A percentile compares a stretch with the other conserved stretches of the same genome.
Conservation (phyloP, 768 basidiomycete genomes). For the Lenzites betulinus region DNA sequence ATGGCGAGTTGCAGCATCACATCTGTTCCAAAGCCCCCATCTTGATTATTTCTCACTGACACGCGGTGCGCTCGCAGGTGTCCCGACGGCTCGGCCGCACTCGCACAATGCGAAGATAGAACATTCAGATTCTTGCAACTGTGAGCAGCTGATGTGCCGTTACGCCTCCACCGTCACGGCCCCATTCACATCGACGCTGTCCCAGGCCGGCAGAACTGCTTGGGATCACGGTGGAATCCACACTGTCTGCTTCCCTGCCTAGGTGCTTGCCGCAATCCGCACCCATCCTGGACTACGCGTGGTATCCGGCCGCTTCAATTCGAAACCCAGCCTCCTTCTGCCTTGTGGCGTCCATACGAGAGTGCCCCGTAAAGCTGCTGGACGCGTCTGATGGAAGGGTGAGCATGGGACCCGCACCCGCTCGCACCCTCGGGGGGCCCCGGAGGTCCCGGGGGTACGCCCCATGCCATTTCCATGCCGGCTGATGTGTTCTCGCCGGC, state of each 20-base stretch:
- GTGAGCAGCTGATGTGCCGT: conserved; percentile 39
- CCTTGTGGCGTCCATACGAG: conserved; percentile 81
- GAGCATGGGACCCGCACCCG: conserved; percentile 24
- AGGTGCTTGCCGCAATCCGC: conserved; percentile 53
- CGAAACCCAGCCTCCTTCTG: conserved; percentile 69
- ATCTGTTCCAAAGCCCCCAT: not conserved
- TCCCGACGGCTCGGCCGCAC: conserved; percentile 67
- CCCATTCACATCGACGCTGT: conserved; percentile 3
- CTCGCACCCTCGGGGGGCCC: no score
- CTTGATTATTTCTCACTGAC: not conserved
- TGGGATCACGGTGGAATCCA: not conserved
- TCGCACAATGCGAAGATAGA: conserved; percentile 74
- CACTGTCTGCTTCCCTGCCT: not conserved
- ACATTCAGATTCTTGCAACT: conserved; percentile 55
- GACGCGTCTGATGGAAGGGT: conserved; percentile 81
- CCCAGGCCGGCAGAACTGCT: conserved; percentile 8
- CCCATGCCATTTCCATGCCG: no score
- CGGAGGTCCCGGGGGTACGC: no score
- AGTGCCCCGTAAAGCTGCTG: conserved; percentile 82
- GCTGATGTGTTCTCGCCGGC: not conserved
- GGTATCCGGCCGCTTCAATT: conserved; percentile 80
- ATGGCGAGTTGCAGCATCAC: conserved; percentile 49
- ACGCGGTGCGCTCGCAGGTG: conserved; percentile 49
- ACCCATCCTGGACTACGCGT: conserved; percentile 75
- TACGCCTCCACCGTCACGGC: not conserved